A percentile compares a stretch with the other conserved stretches of the same genome.
phyloP scores from a whole-genome alignment of 805 yeast species.

The Ogataea paraovalis region DNA sequence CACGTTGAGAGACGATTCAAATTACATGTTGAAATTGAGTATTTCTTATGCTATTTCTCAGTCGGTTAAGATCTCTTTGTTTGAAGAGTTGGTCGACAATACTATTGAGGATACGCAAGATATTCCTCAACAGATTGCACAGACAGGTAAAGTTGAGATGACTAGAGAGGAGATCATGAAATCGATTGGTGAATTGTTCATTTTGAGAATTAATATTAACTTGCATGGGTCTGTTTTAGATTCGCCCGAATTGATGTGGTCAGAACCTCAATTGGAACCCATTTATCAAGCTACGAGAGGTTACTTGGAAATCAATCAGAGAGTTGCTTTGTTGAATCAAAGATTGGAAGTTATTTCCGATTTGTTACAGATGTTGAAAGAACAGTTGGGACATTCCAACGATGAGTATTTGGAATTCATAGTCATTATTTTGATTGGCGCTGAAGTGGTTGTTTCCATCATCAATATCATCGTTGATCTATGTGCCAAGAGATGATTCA shows the following conservation, averaged over 20 bases:
- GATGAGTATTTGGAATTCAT: conserved; percentile 89
- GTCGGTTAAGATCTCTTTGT: conserved; percentile 88
- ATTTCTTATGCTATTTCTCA: conserved; percentile 96
- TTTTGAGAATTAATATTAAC: conserved; percentile 76
- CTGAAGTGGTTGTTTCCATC: conserved; percentile 85
- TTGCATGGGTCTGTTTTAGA: conserved; percentile 87
- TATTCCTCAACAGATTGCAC: conserved; percentile 93
- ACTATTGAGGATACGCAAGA: conserved; percentile 97
- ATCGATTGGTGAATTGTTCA: conserved; percentile 92
- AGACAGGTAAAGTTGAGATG: conserved; percentile 93
- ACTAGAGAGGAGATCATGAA: conserved; percentile 93
- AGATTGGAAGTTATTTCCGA: conserved; percentile 92
- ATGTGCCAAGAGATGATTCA: conserved; percentile 18
- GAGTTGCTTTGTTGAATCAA: conserved; percentile 86
- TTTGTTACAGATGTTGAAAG: conserved; percentile 91
- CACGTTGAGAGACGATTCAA: conserved; percentile 82
- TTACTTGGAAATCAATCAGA: conserved; percentile 88
- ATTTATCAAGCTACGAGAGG: conserved; percentile 97
- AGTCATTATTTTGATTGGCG: conserved; percentile 86
- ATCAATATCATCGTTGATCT: conserved; percentile 59
- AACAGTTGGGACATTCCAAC: conserved; percentile 92
- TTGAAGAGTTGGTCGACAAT: conserved; percentile 93
- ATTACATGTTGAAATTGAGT: conserved; percentile 87
- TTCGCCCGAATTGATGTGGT: conserved; percentile 98
- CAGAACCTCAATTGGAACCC: conserved; percentile 96